Evolutionary conservation across 768 basidiomycete species (phyloP), one percentile per base, ranked within the genome.

Genomic region (Wakefieldia striispora): DNA sequence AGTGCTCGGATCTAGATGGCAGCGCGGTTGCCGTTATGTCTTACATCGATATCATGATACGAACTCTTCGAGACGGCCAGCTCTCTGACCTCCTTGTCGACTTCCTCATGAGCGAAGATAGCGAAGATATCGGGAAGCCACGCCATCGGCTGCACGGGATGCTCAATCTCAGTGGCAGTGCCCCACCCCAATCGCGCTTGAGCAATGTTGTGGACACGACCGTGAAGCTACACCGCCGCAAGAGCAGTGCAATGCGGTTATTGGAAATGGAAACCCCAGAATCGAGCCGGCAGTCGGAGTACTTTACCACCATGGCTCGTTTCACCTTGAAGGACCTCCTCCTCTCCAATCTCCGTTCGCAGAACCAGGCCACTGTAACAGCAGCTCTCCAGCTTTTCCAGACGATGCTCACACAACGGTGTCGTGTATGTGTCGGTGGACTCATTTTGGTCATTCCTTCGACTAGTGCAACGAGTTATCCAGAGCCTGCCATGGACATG

Each of bases 11-110:
- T 52, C 63, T 76, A 5, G 95, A 97, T 64, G 95, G 95, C n/a
- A 95, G 93, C 53, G 90, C 94, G 0, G 87, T 97, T 2, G 94
- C 95, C 10, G 94, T 98, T 47, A 84, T 97, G 81, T 91, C 89
- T 14, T 97, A 98, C 64, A 83, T 97, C 55, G 92, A 97, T 57
- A 81, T 91, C 60, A 87, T 92, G 78, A 76, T 93, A 45, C 78
- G 83, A 49, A 90, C 86, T 0, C 75, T 95, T 6, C 76, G 81
- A 31, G 75, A 81, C 20, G 86, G 84, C 1, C 79, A 77, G 43
- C 76, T 95, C 35, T 80, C 80, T 14, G 81, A 86, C 40, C 74
- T 88, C 20, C 70, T 95, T 14, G 76, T 95, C 36, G 75, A 81
- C 41, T 95, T 91, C 69, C 79, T 95, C 34, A 77, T 89, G 57